Percentiles rank a stretch among this genome's conserved stretches.
Evolutionary conservation across 495 filamentous ascomycete species (phyloP).

Genomic region (Penicillium cinerascens): DNA sequence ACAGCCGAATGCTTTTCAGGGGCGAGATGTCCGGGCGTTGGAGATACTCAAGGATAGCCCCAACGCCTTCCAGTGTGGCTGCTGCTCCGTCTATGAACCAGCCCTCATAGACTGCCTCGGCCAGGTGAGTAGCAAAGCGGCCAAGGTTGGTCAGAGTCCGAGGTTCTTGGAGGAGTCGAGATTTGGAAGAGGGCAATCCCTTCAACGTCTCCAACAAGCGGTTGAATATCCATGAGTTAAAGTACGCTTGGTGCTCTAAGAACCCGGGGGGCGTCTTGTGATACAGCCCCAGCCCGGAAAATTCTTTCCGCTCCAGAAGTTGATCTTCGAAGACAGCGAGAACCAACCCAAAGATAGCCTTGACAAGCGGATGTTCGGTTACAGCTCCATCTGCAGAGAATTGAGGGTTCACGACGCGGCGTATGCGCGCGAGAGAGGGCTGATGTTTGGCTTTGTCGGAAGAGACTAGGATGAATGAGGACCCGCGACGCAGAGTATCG

Average conservation of each 20-base stretch:
- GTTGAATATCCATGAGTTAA: conserved; percentile 83
- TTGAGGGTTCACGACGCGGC: conserved; percentile 47
- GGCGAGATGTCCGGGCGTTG: conserved; percentile 78
- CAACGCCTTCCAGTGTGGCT: conserved; percentile 80
- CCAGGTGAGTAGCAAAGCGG: conserved; percentile 72
- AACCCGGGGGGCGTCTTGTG: conserved; percentile 89
- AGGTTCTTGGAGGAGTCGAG: conserved; percentile 72
- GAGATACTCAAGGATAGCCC: conserved; percentile 78
- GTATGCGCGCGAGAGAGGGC: conserved; percentile 59
- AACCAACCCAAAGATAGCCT: conserved; percentile 69
- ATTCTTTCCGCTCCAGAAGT: conserved; percentile 79
- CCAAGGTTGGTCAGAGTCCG: conserved; percentile 81
- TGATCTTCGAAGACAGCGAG: conserved; percentile 79
- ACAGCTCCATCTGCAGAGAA: conserved; percentile 42
- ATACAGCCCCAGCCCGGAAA: conserved; percentile 82
- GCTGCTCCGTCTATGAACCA: conserved; percentile 85
- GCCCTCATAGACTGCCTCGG: conserved; percentile 89
- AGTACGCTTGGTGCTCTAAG: conserved; percentile 88
- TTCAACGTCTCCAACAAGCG: conserved; percentile 69
- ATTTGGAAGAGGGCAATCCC: conserved; percentile 65
- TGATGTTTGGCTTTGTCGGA: conserved; percentile 56
- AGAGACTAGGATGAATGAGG: conserved; percentile 84
- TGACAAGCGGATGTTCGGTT: conserved; percentile 66
- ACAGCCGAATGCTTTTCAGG: conserved; percentile 83
- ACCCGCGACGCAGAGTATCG: conserved; percentile 64